phyloP scores from a whole-genome alignment of 2,329 filamentous ascomycete genomes.

The Calonectria pseudoturangicola region DNA sequence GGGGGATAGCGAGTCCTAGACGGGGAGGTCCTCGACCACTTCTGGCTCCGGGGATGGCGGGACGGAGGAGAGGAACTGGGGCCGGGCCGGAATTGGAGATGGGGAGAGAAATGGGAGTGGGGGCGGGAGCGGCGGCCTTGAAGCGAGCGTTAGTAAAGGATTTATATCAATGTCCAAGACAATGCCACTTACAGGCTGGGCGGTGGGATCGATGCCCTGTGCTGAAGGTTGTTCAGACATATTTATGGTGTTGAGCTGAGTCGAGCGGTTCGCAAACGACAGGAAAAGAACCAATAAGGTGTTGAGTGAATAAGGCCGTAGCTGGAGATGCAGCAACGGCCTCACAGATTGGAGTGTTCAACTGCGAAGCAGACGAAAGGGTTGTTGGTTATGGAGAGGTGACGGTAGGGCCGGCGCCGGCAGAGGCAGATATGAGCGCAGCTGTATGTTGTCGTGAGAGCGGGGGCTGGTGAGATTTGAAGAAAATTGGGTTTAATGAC shows the following conservation, averaged over 20 bases:
- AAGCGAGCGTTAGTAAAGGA: constrained; percentile 44
- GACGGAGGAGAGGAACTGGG: constrained; percentile 86
- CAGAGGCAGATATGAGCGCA: constrained; percentile 11
- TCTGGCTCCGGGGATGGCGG: constrained; percentile 84
- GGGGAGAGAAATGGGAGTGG: constrained; percentile 55
- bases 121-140: constrained; percentile 49
- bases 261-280: constrained; percentile 37
- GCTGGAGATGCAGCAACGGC: constrained; percentile 33
- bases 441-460: neutral
- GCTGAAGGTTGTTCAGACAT: constrained; percentile 53
- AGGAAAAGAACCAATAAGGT: neutral
- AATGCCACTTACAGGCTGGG: constrained; percentile 49
- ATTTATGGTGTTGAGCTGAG: constrained; percentile 41
- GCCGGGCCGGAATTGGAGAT: constrained; percentile 68
- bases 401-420: constrained; percentile 20
- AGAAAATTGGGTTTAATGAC: constrained; percentile 13
- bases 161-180: neutral
- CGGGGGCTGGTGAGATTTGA: neutral
- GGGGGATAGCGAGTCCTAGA: constrained; percentile 92
- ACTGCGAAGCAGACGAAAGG: neutral
- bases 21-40: constrained; percentile 81
- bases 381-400: constrained; percentile 25
- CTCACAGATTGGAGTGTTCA: constrained; percentile 17
- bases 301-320: constrained; percentile 34
- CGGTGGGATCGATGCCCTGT: constrained; percentile 48